Percentiles rank a stretch among this genome's conserved stretches.
Conservation (phyloP, 306 rosid species). For the Prunus mongolica region DNA sequence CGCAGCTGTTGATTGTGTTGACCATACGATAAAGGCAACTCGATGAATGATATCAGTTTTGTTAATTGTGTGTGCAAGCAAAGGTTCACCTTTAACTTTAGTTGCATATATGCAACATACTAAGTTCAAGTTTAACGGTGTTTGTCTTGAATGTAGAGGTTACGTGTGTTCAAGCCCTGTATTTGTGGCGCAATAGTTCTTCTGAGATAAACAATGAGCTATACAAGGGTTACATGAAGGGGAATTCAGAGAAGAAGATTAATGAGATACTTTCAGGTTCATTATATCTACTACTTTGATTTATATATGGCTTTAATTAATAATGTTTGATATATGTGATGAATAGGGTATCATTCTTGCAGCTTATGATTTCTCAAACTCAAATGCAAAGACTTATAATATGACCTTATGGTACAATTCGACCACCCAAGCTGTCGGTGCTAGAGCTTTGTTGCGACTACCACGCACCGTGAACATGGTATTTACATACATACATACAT, state of each 20-base stretch:
- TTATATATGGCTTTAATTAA: no score
- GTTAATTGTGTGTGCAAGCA: no score
- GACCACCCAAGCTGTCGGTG: slow-evolving; percentile 32
- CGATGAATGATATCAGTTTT: neutral
- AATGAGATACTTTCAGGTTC: slow-evolving; percentile 76
- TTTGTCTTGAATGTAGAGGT: slow-evolving; percentile 43
- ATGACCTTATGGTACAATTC: slow-evolving; percentile 85
- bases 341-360: neutral
- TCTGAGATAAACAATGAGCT: slow-evolving; percentile 59
- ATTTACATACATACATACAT: neutral
- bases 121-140: no score
- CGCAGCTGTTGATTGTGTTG: neutral
- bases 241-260: slow-evolving; percentile 45
- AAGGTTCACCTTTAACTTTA: no score
- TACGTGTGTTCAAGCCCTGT: slow-evolving; percentile 53
- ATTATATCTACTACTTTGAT: neutral
- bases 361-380: slow-evolving; percentile 76
- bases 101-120: no score
- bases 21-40: neutral
- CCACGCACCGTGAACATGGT: slow-evolving; percentile 83
- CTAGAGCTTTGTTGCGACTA: slow-evolving; percentile 35
- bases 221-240: slow-evolving; percentile 55
- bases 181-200: slow-evolving; percentile 73
- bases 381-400: slow-evolving; percentile 47
- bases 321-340: no score